These are phyloP conservation scores for Cladosporium oxysporum DNA, from an alignment of 2,329 filamentous ascomycete genomes.

Conservation along the genomic window DNA sequence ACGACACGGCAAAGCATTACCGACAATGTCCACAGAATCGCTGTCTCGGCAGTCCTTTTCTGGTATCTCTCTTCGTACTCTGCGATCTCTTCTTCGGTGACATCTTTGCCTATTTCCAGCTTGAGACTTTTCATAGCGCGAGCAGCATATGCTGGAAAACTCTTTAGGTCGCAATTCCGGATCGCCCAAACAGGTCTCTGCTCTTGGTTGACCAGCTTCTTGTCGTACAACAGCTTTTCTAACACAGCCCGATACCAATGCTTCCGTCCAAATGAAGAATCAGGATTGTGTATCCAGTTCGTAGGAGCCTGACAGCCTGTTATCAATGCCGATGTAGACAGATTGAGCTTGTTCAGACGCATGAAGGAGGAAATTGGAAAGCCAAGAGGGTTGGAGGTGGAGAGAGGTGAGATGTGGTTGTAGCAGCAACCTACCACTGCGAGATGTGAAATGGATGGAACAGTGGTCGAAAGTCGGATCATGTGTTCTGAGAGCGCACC, in stretches of 20 bases:
- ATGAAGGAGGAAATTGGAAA: slow-evolving; percentile 24
- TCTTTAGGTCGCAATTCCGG: slow-evolving; percentile 20
- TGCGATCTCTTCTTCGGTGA: slow-evolving; percentile 20
- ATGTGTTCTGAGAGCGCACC: slow-evolving; percentile 24
- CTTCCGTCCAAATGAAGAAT: slow-evolving; percentile 22
- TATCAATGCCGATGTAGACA: slow-evolving; percentile 23
- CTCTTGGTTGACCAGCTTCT: slow-evolving; percentile 6
- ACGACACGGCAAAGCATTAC: slow-evolving; percentile 24
- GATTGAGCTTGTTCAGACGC: slow-evolving; percentile 18
- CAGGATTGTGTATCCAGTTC: slow-evolving; percentile 23
- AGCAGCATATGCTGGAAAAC: slow-evolving; percentile 14
- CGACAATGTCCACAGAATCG: slow-evolving; percentile 22
- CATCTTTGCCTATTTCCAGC: slow-evolving; percentile 9
- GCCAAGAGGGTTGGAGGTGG: slow-evolving; percentile 11
- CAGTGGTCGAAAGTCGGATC: slow-evolving; percentile 19
- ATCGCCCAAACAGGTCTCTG: slow-evolving; percentile 23
- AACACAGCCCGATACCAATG: slow-evolving; percentile 22
- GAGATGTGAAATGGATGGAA: slow-evolving; percentile 11
- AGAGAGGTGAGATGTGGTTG: slow-evolving; percentile 22
- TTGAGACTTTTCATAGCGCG: slow-evolving; percentile 19
- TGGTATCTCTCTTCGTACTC: slow-evolving; percentile 18
- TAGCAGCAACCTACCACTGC: slow-evolving; percentile 24
- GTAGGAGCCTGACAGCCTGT: slow-evolving; percentile 25
- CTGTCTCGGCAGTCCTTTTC: slow-evolving; percentile 19
- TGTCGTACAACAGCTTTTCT: slow-evolving; percentile 23